phyloP scores from a whole-genome alignment of 1,284 basidiomycete genomes.

The Melampsora americana region DNA sequence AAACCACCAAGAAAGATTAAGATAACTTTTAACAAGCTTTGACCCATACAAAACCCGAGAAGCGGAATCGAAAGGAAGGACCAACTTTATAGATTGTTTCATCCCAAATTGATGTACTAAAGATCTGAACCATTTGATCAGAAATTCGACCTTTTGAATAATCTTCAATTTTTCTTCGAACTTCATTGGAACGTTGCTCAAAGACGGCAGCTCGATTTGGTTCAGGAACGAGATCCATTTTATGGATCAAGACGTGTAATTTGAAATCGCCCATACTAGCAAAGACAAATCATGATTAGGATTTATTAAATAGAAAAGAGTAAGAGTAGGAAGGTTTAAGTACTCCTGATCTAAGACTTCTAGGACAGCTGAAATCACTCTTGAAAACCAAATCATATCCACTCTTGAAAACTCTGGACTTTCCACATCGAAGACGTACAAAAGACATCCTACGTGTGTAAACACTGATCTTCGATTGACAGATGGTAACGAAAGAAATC shows the following conservation, averaged over 20 bases:
- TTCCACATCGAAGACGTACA: constrained; percentile 91
- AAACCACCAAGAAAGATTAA: constrained; percentile 18
- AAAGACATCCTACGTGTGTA: constrained; percentile 89
- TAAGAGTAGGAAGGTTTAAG: no score
- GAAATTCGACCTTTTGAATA: constrained; percentile 50
- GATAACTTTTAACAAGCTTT: no score
- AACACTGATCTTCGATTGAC: constrained; percentile 84
- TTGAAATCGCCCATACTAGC: constrained; percentile 62
- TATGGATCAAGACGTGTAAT: constrained; percentile 90
- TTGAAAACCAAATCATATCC: constrained; percentile 57
- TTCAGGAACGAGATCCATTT: constrained; percentile 70
- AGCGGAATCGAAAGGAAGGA: constrained; percentile 14
- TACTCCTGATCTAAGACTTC: constrained; percentile 21
- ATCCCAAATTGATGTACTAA: constrained; percentile 64
- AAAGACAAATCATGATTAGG: background rate
- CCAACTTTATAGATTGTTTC: constrained; percentile 90
- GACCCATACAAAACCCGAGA: constrained; percentile 11
- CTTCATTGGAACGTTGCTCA: constrained; percentile 62
- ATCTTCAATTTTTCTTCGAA: constrained; percentile 46
- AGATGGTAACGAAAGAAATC: constrained; percentile 97
- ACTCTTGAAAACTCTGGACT: constrained; percentile 50
- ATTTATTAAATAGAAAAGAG: background rate
- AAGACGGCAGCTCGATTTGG: constrained; percentile 60
- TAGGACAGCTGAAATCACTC: constrained; percentile 35
- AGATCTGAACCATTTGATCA: constrained; percentile 32